These are phyloP conservation scores for Sarocladiaceae sp. DNA, from an alignment of 2,329 filamentous ascomycete genomes.

Conservation along the genomic window DNA sequence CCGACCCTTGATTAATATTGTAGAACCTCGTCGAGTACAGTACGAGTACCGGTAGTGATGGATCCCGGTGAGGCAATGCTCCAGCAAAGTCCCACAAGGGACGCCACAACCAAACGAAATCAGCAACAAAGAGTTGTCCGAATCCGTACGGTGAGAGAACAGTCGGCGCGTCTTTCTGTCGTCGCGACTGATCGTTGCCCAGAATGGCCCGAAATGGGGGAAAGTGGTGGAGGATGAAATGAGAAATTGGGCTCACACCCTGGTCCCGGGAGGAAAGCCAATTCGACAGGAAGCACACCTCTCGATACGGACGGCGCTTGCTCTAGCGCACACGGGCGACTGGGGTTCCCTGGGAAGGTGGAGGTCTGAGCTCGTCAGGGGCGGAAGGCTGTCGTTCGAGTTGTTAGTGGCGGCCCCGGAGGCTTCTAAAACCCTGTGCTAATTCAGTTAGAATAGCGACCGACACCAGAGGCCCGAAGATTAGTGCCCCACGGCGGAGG, in stretches of 20 bases:
- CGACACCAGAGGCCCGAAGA: slow-evolving; percentile 6
- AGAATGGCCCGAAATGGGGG: too few relatives aligned
- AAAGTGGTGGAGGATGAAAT: neutral
- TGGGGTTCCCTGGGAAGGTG: neutral
- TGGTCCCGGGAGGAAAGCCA: neutral
- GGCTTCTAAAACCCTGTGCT: too few relatives aligned
- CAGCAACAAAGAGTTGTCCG: neutral
- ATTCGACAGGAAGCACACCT: slow-evolving; percentile 8
- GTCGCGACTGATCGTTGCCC: too few relatives aligned
- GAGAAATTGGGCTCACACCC: neutral
- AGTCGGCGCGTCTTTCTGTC: too few relatives aligned
- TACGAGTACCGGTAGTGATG: neutral
- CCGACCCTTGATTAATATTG: neutral
- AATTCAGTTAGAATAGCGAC: too few relatives aligned
- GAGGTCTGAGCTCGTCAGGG: slow-evolving; percentile 3
- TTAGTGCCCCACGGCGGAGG: slow-evolving; percentile 3
- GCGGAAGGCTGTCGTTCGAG: neutral
- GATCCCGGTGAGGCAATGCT: neutral
- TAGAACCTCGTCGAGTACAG: too few relatives aligned
- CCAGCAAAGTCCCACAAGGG: neutral
- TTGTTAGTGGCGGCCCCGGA: slow-evolving; percentile 2
- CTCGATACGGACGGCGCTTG: neutral
- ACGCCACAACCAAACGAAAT: neutral
- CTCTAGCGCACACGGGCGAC: neutral
- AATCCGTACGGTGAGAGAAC: neutral